Evolutionary conservation across 805 yeast genomes (phyloP).

Genomic region (Kodamaea leandrae): DNA sequence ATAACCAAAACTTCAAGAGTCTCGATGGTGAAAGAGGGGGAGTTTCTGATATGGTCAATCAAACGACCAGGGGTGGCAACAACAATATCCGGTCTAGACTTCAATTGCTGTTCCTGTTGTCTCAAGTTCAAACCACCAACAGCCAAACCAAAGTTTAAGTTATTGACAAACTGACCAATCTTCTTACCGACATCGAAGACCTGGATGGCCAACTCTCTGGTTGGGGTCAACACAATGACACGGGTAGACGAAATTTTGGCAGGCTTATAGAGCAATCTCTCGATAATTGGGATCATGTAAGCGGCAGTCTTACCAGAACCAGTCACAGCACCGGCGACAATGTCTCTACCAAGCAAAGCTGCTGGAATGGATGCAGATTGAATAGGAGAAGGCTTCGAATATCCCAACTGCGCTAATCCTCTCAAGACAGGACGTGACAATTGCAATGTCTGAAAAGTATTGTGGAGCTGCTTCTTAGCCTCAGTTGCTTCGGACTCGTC

Average conservation of each 20-base stretch:
- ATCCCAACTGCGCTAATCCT: slow-evolving; percentile 78
- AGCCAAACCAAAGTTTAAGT: slow-evolving; percentile 86
- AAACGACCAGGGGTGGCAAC: slow-evolving; percentile 99
- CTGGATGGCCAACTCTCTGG: slow-evolving; percentile 97
- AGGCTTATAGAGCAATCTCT: slow-evolving; percentile 87
- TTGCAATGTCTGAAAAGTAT: slow-evolving; percentile 70
- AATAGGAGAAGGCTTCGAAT: slow-evolving; percentile 87
- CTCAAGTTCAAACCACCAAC: slow-evolving; percentile 97
- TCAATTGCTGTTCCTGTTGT: slow-evolving; percentile 93
- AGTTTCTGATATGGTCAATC: slow-evolving; percentile 93
- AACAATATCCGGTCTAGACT: slow-evolving; percentile 90
- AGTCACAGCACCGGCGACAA: slow-evolving; percentile 98
- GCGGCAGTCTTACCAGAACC: slow-evolving; percentile 99
- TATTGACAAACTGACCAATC: slow-evolving; percentile 71
- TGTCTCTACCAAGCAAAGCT: slow-evolving; percentile 89
- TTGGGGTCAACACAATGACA: slow-evolving; percentile 88
- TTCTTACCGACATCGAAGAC: slow-evolving; percentile 91
- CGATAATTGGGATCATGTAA: slow-evolving; percentile 92
- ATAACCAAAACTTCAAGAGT: slow-evolving; percentile 87
- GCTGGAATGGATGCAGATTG: slow-evolving; percentile 93
- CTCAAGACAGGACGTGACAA: slow-evolving; percentile 88
- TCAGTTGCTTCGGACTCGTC: slow-evolving; percentile 47
- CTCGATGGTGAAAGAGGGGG: slow-evolving; percentile 89
- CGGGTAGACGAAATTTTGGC: slow-evolving; percentile 82
- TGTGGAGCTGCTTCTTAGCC: slow-evolving; percentile 51